phyloP scores from a whole-genome alignment of 2,329 filamentous ascomycete species.

The Aspergillus nomiae region DNA sequence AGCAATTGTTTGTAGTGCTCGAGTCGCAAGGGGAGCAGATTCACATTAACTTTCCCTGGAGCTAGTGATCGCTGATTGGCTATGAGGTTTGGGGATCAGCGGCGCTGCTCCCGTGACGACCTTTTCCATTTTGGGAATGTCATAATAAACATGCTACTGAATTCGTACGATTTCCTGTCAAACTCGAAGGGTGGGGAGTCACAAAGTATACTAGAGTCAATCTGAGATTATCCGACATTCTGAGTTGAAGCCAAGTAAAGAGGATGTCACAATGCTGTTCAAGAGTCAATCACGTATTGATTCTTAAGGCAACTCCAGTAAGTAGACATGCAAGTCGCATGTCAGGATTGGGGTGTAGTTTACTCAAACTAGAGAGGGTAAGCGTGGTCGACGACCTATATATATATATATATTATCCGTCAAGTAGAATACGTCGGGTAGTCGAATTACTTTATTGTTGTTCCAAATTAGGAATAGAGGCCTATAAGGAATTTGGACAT shows the following conservation, averaged over 20 bases:
- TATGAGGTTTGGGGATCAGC: slow-evolving; percentile 15
- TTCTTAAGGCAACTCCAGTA: neutral
- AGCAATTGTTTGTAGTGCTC: slow-evolving; percentile 18
- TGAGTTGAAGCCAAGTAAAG: neutral
- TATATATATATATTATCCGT: neutral
- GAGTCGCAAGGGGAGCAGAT: slow-evolving; percentile 24
- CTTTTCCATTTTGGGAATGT: slow-evolving; percentile 12
- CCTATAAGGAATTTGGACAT: neutral
- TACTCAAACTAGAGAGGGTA: neutral
- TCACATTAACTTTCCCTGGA: slow-evolving; percentile 11
- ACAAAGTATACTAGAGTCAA: neutral
- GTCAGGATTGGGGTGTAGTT: neutral
- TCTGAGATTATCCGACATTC: neutral
- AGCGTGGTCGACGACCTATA: too few species aligned
- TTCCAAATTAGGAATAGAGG: neutral
- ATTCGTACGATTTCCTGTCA: neutral
- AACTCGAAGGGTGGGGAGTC: neutral
- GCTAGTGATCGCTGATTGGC: slow-evolving; percentile 17
- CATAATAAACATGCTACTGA: slow-evolving; percentile 23
- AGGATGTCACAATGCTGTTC: neutral
- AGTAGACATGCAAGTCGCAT: neutral
- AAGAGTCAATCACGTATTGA: neutral
- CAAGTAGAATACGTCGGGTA: neutral
- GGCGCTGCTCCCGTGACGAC: slow-evolving; percentile 22
- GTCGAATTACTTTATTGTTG: neutral